phyloP scores from a whole-genome alignment of 768 basidiomycete species.

The Leucosporidium creatinivorum region DNA sequence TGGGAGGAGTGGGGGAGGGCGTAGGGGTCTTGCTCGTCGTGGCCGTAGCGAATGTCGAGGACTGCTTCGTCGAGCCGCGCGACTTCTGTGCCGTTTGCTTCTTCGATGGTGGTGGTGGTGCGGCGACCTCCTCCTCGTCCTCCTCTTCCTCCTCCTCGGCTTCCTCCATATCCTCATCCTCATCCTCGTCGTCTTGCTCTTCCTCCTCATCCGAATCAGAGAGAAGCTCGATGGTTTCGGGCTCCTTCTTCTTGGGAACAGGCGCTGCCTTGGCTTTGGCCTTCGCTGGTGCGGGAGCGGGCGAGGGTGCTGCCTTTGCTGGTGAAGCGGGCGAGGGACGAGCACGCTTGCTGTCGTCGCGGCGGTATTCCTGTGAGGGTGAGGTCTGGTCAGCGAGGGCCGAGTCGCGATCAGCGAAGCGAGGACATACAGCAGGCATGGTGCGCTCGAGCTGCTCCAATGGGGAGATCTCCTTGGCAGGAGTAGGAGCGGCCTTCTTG shows the following conservation, averaged over 20 bases:
- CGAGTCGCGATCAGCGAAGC: too few species aligned
- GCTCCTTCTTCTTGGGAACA: background rate
- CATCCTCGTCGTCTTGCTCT: background rate
- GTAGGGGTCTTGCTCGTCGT: background rate
- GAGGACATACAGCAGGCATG: conserved; percentile 26
- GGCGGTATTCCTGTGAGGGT: too few species aligned
- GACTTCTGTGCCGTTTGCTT: too few species aligned
- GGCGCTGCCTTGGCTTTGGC: too few species aligned
- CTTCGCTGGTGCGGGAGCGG: background rate
- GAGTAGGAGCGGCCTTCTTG: conserved; percentile 2
- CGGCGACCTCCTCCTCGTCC: background rate
- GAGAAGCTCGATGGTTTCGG: background rate
- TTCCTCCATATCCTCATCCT: background rate
- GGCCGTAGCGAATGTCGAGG: too few species aligned
- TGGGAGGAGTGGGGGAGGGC: too few species aligned
- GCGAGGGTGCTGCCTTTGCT: background rate
- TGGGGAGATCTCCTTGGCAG: conserved; percentile 12
- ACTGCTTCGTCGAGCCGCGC: too few species aligned
- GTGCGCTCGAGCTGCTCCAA: conserved; percentile 28
- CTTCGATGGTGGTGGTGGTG: too few species aligned
- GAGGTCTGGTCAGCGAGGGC: too few species aligned
- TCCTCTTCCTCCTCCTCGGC: background rate
- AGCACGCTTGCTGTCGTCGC: too few species aligned
- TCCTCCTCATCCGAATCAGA: background rate
- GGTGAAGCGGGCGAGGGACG: background rate